These are phyloP conservation scores for Salix purpurea DNA, from an alignment of 345 rosid species.

Conservation along the genomic window DNA sequence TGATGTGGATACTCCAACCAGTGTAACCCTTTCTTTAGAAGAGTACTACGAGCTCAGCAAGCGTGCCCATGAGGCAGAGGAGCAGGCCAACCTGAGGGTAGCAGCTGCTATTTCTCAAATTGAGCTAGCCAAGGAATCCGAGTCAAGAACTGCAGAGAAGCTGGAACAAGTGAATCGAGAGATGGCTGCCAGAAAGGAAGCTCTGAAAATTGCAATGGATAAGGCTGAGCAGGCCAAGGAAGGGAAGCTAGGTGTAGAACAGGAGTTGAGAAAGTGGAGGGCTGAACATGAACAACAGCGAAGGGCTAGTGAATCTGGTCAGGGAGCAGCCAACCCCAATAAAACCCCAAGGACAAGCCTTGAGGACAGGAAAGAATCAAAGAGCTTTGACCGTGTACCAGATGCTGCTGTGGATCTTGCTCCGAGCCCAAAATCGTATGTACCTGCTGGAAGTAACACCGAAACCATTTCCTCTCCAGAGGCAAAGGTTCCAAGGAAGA, in stretches of 20 bases:
- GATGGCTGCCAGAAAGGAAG: constrained; percentile 49
- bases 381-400: constrained; percentile 9
- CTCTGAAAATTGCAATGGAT: constrained; percentile 54
- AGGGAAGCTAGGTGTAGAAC: constrained; percentile 77
- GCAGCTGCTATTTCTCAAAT: constrained; percentile 65
- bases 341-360: constrained; percentile 30
- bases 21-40: constrained; percentile 68
- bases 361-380: constrained; percentile 40
- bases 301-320: constrained; percentile 46
- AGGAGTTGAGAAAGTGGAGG: constrained; percentile 85
- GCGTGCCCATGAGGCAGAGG: constrained; percentile 74
- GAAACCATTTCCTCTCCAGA: constrained; percentile 36
- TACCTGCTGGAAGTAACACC: constrained; percentile 15
- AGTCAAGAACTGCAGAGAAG: constrained; percentile 46
- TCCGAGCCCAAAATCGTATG: constrained; percentile 31
- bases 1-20: constrained; percentile 41
- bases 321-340: constrained; percentile 20
- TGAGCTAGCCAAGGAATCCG: constrained; percentile 68
- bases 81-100: constrained; percentile 63
- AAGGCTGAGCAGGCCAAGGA: constrained; percentile 87
- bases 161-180: constrained; percentile 63
- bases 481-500: constrained; percentile 46
- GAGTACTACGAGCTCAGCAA: constrained; percentile 89
- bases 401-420: constrained; percentile 5
- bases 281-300: constrained; percentile 65